phyloP scores from a whole-genome alignment of 1,139 yeast genomes.

The Pichia sp. region DNA sequence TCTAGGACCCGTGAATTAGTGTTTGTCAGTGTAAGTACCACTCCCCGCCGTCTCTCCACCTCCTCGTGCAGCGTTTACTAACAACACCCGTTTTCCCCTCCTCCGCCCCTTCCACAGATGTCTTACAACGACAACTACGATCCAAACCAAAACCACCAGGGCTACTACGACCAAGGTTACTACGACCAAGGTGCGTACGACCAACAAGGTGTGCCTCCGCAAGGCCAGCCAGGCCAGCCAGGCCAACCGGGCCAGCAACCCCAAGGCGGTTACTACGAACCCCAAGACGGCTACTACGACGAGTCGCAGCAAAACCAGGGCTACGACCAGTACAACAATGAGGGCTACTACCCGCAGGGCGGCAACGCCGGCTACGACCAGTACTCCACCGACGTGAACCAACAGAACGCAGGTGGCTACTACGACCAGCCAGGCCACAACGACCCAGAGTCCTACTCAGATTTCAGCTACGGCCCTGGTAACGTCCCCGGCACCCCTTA shows the following conservation, averaged over 20 bases:
- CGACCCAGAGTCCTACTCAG: conserved; percentile 74
- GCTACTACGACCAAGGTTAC: conserved; percentile 30
- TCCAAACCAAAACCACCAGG: conserved; percentile 33
- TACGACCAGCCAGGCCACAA: conserved; percentile 51
- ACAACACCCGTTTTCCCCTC: no score
- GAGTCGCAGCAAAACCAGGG: conserved; percentile 14
- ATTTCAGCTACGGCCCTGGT: conserved; percentile 61
- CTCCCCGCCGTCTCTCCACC: conserved; percentile 6
- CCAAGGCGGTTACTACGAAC: conserved; percentile 2
- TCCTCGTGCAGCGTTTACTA: not conserved
- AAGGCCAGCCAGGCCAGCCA: conserved; percentile 5
- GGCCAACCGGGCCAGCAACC: conserved; percentile 8
- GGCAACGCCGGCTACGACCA: conserved; percentile 24
- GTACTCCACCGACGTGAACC: conserved; percentile 9
- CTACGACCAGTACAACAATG: conserved; percentile 10
- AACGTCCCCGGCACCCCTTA: conserved; percentile 70
- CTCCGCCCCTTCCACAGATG: conserved; percentile 24
- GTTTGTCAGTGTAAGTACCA: not conserved
- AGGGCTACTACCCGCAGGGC: not conserved
- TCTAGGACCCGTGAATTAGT: not conserved
- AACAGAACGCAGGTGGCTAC: conserved; percentile 33
- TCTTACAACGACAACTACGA: conserved; percentile 37
- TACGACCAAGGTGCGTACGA: not conserved
- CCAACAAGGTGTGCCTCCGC: not conserved
- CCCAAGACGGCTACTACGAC: conserved; percentile 12